Evolutionary conservation across 108 stramenopile genomes (phyloP), one percentile per base, ranked within the genome.

Genomic region (Bacterosira constricta): DNA sequence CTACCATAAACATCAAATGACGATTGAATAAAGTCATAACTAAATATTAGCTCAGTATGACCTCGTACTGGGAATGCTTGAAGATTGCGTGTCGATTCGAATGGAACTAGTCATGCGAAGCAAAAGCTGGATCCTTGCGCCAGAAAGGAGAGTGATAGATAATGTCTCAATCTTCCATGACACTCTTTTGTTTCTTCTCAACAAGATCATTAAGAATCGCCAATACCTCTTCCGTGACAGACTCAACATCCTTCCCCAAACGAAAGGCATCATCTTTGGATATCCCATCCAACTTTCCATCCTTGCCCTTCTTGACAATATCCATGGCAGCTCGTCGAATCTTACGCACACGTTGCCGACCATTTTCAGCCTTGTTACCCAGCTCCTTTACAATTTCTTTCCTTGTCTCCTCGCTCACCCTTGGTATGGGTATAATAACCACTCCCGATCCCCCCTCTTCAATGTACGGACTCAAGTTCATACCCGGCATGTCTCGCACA

Each of bases 251-350:
- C 57, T 92, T 91, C 2, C 73, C 88, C 32, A 74, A 76, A 9
- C 90, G 85, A 80, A 92, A 95, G 39, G 91, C 94, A 59, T 95
- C 94, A 81, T 95, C 94, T 37, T 95, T 92, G 12, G 87, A 88
- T 60, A 92, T 76, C 21, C 89, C 89, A 30, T 85, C 79, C 12
- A 95, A 42, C 74, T 92, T 92, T 18, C 93, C 94, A 71, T 90
- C 89, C 67, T 83, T 85, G 0, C 91, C 94, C 55, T 82, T 77
- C 50, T 92, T 95, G 39, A 90, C 75, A 49, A 83, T 57, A 66
- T 92, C 88, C 86, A 88, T 86, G 13, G 87, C 88, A 64, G 73
- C 82, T 25, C 90, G 82, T 63, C 94, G 81, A 29, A 95, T 84
- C 50, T 73, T 77, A 27, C 94, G 88, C 54, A 95, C 75, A 3